Evolutionary conservation across 2,329 filamentous ascomycete species (phyloP).

Genomic region (Microdochium nivale): DNA sequence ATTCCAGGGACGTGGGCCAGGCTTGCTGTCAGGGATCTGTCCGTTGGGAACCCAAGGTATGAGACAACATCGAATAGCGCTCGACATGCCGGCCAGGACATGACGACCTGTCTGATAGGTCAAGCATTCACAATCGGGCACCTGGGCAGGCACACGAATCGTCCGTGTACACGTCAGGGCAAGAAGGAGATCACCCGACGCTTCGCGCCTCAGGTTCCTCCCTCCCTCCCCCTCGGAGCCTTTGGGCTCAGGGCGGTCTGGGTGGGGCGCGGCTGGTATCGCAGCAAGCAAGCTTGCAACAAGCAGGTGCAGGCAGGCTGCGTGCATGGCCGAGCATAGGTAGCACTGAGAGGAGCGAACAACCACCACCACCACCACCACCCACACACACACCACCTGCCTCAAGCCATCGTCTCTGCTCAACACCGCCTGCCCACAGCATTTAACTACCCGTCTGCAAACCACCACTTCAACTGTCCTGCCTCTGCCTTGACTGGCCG

Average conservation of each 20-base stretch:
- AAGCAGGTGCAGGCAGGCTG: neutral
- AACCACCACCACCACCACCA: too few relatives aligned
- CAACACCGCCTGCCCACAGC: neutral
- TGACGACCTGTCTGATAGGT: too few relatives aligned
- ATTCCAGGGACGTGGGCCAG: neutral
- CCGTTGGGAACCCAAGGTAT: too few relatives aligned
- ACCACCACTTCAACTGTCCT: too few relatives aligned
- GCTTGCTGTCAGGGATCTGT: neutral
- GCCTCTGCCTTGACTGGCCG: too few relatives aligned
- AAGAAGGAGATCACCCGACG: neutral
- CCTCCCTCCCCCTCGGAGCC: neutral
- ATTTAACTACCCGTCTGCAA: neutral
- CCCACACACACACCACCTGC: neutral
- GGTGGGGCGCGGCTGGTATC: neutral
- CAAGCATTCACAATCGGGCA: neutral
- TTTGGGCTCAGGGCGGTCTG: neutral
- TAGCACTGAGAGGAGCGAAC: too few relatives aligned
- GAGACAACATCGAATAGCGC: too few relatives aligned
- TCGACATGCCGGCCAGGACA: too few relatives aligned
- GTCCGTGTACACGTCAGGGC: neutral
- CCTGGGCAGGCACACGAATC: neutral
- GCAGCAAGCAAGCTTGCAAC: neutral
- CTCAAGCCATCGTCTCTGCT: neutral
- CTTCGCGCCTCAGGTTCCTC: too few relatives aligned
- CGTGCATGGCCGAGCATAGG: neutral